Base-by-base conservation (phyloP, 2,329 filamentous ascomycete genomes). In the Cryphonectria naterciae region DNA sequence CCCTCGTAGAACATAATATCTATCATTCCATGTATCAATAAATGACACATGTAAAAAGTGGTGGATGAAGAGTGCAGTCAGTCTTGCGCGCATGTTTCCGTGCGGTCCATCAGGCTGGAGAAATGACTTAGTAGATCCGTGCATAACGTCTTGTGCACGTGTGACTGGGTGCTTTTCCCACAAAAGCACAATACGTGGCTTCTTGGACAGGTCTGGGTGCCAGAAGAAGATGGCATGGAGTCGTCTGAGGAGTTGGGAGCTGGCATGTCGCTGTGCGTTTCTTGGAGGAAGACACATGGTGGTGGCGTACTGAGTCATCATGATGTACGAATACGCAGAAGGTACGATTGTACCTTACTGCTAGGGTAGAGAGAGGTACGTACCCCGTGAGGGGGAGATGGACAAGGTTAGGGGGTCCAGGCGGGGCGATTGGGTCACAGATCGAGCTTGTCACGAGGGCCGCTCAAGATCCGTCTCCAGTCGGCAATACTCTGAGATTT, bases 401-500 rank as follows among this genome's bases (percentile, higher is more conserved):
- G 61, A 52, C 63, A 19, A 65, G 63, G 25, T 37, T 65, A 11
- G 41, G 63, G n/a, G 63, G 15, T 11, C 41, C 63, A 52, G 19
- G 63, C 63, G 63, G 63, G 63, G 43, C 63, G 63, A 46, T 52
- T 32, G 63, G 25, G n/a, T 49, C 41, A 37, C 28, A 32, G 63
- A 46, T 32, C n/a, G 39, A 64, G 61, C n/a, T 41, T 64, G 39
- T 46, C 61, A 64, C 60, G 60, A 41, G 60, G 19, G 35, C 60
- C 35, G 35, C 35, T 62, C 60, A 15, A 58, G 54, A 32, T 58
- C 54, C 54, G 25, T 58, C 54, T 32, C 54, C 54, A n/a, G 46
- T n/a, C 22, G 19, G 46, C 46, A n/a, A n/a, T 22, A 49, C 43
- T 49, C 37, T 49, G 22, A 19, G 3, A 1, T 39, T 39, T 39